Percentiles rank a stretch among this genome's conserved stretches.
These are phyloP conservation scores for Hypomyces rosellus DNA, from an alignment of 2,329 filamentous ascomycete species.

Conservation along the genomic window DNA sequence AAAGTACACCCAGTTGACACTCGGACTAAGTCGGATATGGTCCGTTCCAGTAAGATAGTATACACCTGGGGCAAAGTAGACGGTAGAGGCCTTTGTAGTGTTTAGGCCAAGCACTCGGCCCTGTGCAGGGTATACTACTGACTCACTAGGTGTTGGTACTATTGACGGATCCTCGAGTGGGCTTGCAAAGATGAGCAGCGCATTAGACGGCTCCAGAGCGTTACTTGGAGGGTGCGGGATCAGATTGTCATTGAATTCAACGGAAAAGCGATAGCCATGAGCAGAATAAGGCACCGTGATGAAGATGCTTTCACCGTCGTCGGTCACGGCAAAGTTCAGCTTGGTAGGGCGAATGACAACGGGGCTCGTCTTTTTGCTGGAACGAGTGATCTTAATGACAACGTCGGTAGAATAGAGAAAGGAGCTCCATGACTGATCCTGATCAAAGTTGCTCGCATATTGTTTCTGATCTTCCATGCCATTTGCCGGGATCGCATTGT, in stretches of 20 bases:
- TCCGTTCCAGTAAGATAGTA: conserved; percentile 24
- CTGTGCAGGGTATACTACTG: conserved; percentile 5
- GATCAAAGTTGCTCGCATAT: conserved; percentile 21
- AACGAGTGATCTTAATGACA: conserved; percentile 18
- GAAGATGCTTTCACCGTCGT: conserved; percentile 16
- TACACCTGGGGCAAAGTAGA: conserved; percentile 25
- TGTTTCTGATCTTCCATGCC: conserved; percentile 30
- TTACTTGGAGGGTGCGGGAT: conserved; percentile 19
- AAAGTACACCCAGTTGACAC: conserved; percentile 22
- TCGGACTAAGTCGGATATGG: conserved; percentile 14
- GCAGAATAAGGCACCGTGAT: conserved; percentile 21
- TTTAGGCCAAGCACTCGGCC: conserved; percentile 11
- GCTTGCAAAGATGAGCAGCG: conserved; percentile 27
- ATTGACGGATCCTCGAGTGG: conserved; percentile 18
- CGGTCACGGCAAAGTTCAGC: conserved; percentile 17
- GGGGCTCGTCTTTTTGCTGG: conserved; percentile 9
- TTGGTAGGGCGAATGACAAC: conserved; percentile 24
- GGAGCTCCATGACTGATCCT: conserved; percentile 1
- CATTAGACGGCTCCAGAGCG: conserved; percentile 21
- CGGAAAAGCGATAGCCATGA: conserved; percentile 24
- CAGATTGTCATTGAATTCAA: conserved; percentile 26
- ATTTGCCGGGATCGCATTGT: conserved; percentile 30
- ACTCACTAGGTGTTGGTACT: conserved; percentile 9
- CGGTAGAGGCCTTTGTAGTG: conserved; percentile 15
- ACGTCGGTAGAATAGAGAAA: background rate